Percentiles rank a stretch among this genome's conserved stretches.
These are phyloP conservation scores for Colletotrichum destructivum DNA, from an alignment of 2,329 filamentous ascomycete species.

Conservation along the genomic window DNA sequence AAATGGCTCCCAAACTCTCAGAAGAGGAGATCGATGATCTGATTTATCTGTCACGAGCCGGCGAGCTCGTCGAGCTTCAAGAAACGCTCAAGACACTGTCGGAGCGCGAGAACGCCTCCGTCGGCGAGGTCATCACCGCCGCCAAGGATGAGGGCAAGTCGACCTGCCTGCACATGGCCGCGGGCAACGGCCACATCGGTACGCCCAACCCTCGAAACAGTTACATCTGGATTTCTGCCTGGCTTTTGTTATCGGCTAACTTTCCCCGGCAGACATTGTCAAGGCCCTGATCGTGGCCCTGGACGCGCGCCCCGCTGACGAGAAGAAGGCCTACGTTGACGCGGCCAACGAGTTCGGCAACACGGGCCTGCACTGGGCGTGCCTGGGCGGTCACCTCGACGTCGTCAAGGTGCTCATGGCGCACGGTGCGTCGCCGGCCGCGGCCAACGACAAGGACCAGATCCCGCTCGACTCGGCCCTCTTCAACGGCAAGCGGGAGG, in stretches of 20 bases:
- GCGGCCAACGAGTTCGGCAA: constrained; percentile 86
- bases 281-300: constrained; percentile 61
- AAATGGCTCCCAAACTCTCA: constrained; percentile 70
- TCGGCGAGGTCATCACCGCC: constrained; percentile 76
- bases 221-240: not conserved
- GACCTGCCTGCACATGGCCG: constrained; percentile 91
- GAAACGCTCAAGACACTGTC: constrained; percentile 72
- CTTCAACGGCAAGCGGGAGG: constrained; percentile 76
- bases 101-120: constrained; percentile 70
- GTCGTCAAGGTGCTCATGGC: constrained; percentile 84
- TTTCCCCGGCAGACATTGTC: constrained; percentile 58
- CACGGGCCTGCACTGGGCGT: constrained; percentile 94
- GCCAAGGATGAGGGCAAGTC: constrained; percentile 83
- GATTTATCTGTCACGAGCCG: constrained; percentile 86
- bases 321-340: constrained; percentile 72
- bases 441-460: constrained; percentile 88
- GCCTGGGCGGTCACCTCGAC: constrained; percentile 87
- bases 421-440: constrained; percentile 81
- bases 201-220: constrained; percentile 48
- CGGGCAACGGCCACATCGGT: constrained; percentile 91
- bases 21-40: constrained; percentile 93
- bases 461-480: constrained; percentile 83
- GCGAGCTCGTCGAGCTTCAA: constrained; percentile 80
- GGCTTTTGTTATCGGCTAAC: not conserved
- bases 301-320: constrained; percentile 53